phyloP scores from a whole-genome alignment of 1,284 basidiomycete species.

The Gomphus bonarii region DNA sequence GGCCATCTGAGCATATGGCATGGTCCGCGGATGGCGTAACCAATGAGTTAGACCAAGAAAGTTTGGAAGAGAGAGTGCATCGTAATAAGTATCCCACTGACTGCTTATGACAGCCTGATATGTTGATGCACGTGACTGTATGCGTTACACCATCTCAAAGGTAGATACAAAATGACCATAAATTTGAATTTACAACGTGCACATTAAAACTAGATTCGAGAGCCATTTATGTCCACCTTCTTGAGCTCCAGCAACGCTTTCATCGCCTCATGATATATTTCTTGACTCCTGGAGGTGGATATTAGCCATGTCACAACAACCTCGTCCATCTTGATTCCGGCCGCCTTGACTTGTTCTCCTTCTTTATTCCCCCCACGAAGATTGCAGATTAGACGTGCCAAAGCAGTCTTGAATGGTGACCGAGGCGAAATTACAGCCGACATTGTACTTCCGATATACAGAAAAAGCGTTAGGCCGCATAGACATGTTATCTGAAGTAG shows the following conservation, averaged over 20 bases:
- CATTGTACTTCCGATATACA: neutral
- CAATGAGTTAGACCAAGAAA: neutral
- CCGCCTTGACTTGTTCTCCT: neutral
- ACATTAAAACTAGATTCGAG: neutral
- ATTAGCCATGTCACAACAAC: neutral
- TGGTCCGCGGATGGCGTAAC: neutral
- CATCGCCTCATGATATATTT: constrained; percentile 2
- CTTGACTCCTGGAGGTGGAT: constrained; percentile 1
- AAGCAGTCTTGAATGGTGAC: neutral
- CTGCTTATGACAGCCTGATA: neutral
- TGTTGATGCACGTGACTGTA: neutral
- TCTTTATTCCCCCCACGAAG: neutral
- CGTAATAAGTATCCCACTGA: neutral
- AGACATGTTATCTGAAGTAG: neutral
- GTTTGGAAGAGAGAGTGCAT: neutral
- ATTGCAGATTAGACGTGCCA: constrained; percentile 62
- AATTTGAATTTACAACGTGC: no score
- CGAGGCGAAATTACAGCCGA: constrained; percentile 1
- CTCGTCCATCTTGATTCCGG: neutral
- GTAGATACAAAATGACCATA: neutral
- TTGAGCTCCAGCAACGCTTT: neutral
- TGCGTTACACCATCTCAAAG: neutral
- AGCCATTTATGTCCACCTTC: neutral
- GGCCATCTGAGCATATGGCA: neutral
- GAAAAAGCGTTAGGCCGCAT: neutral